Conservation (phyloP, 23 red algal species). For the Gracilaria vermiculophylla region DNA sequence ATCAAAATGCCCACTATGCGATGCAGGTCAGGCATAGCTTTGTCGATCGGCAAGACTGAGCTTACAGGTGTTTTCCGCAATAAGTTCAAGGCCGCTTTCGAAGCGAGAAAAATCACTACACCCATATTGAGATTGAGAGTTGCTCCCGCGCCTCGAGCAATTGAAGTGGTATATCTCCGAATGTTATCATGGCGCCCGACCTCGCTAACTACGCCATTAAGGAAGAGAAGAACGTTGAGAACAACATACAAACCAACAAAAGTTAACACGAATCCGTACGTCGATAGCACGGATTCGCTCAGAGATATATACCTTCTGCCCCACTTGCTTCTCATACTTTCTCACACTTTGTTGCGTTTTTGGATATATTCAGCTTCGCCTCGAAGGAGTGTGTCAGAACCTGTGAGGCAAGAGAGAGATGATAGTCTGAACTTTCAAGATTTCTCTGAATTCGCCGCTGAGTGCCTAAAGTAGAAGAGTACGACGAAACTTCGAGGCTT, state of each 20-base stretch:
- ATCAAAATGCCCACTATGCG: slow-evolving; percentile 56
- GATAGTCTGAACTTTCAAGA: not conserved
- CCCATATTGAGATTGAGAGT: slow-evolving; percentile 70
- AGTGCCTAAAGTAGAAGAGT: too few relatives aligned
- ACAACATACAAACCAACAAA: slow-evolving; percentile 58
- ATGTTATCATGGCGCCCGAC: slow-evolving; percentile 34
- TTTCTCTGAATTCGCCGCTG: not conserved
- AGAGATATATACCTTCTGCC: slow-evolving; percentile 45
- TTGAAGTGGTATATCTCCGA: slow-evolving; percentile 46
- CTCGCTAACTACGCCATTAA: slow-evolving; percentile 40
- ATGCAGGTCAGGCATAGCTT: slow-evolving; percentile 72
- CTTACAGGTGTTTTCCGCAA: slow-evolving; percentile 58
- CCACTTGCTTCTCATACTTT: slow-evolving; percentile 15
- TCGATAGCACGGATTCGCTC: slow-evolving; percentile 57
- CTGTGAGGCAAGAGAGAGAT: not conserved
- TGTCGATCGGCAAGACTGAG: slow-evolving; percentile 63
- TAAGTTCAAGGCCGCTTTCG: slow-evolving; percentile 22
- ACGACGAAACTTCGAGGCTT: not conserved
- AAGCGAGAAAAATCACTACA: slow-evolving; percentile 59
- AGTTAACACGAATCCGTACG: slow-evolving; percentile 49
- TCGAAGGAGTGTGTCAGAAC: too few relatives aligned
- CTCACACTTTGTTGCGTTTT: not conserved
- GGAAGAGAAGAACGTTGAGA: slow-evolving; percentile 65
- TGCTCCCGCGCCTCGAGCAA: slow-evolving; percentile 67
- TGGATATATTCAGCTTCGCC: too few relatives aligned